phyloP scores from a whole-genome alignment of 306 rosid genomes.

The Cyclanthera cordifolia region DNA sequence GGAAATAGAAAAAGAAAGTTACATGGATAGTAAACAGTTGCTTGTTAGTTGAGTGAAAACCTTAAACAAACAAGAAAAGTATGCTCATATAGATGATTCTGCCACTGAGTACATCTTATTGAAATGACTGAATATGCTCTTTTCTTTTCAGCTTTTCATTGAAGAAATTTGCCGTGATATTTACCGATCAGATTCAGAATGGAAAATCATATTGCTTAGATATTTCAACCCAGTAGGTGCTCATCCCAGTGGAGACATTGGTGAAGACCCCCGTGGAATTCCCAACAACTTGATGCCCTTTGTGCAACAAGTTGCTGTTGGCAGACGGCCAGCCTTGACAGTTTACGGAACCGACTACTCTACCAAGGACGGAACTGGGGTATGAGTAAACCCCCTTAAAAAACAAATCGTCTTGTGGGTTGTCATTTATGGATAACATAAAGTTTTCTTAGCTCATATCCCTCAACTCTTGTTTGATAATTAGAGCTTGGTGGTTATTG shows the following conservation, averaged over 20 bases:
- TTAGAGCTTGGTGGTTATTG: conserved; percentile 6
- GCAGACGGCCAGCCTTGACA: conserved; percentile 70
- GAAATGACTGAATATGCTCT: conserved; percentile 13
- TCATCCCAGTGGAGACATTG: conserved; percentile 81
- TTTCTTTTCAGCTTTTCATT: conserved; percentile 58
- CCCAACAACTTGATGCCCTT: conserved; percentile 99
- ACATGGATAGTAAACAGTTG: neutral
- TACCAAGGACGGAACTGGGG: conserved; percentile 94
- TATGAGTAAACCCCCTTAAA: neutral
- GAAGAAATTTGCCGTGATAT: conserved; percentile 87
- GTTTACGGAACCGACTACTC: conserved; percentile 76
- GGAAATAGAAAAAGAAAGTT: neutral
- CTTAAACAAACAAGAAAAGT: neutral
- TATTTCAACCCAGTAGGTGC: conserved; percentile 98
- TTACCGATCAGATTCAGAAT: conserved; percentile 51
- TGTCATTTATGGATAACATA: neutral
- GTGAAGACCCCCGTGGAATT: conserved; percentile 92
- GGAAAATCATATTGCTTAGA: conserved; percentile 89
- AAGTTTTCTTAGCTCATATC: neutral
- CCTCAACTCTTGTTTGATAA: neutral
- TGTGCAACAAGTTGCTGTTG: conserved; percentile 99
- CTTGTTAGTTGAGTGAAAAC: neutral
- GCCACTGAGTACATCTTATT: neutral
- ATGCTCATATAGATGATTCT: neutral
- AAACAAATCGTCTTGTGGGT: neutral